Conservation (phyloP, 257 asterid genomes). For the Forsythia viridissima region DNA sequence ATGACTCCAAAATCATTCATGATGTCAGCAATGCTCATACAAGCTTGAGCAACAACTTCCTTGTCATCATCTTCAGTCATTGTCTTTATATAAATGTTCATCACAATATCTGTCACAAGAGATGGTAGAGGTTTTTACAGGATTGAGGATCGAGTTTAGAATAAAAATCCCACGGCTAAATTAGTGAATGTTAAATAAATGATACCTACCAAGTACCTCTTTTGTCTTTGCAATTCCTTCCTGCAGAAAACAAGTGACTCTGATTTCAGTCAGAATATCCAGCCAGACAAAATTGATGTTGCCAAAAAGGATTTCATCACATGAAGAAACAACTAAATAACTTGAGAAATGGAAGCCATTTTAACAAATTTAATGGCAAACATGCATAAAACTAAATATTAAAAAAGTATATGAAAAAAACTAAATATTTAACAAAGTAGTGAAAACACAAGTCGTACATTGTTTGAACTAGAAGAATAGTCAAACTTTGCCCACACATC, state of each 20-base stretch:
- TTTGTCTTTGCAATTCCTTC: conserved; percentile 74
- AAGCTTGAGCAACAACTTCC: conserved; percentile 99
- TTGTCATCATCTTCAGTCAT: conserved; percentile 93
- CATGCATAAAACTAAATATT: not conserved
- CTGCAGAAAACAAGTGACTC: conserved; percentile 43
- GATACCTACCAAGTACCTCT: conserved; percentile 76
- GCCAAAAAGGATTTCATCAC: conserved; percentile 15
- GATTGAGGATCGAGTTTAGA: not conserved
- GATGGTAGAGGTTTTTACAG: conserved; percentile 9
- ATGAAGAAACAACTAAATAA: conserved; percentile 9
- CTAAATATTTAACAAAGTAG: not conserved
- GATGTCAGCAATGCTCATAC: conserved; percentile 82
- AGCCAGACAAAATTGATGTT: conserved; percentile 15
- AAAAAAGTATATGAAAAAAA: not conserved
- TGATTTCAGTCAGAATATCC: conserved; percentile 19
- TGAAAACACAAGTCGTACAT: conserved; percentile 11
- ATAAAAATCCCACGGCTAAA: conserved; percentile 7
- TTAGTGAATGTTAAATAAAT: conserved; percentile 6
- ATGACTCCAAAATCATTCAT: conserved; percentile 76
- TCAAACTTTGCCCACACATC: not conserved
- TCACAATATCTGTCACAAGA: conserved; percentile 59
- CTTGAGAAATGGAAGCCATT: conserved; percentile 5
- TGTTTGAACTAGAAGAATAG: not conserved
- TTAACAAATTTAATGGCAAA: not conserved
- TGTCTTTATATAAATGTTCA: conserved; percentile 81